phyloP scores from a whole-genome alignment of 169 alveolate genomes.

The Cyclospora cayetanensis region DNA sequence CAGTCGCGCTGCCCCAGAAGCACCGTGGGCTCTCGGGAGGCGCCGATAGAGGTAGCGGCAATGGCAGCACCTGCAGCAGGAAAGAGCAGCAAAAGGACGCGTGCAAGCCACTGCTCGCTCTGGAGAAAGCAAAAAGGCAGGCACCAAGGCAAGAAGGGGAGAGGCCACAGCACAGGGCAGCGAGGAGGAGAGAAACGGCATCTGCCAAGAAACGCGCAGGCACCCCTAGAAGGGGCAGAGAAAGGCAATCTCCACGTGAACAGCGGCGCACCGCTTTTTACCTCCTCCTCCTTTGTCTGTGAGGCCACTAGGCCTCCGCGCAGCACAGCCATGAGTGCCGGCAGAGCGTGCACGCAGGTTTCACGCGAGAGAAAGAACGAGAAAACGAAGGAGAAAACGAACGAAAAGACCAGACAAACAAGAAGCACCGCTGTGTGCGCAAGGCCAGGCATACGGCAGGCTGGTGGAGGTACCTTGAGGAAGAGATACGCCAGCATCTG shows the following conservation, averaged over 20 bases:
- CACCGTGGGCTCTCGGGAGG: constrained; percentile 33
- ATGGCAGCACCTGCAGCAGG: constrained; percentile 57
- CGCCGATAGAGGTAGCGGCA: constrained; percentile 57
- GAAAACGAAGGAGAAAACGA: not conserved
- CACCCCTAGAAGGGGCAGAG: not conserved
- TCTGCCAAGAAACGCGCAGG: not conserved
- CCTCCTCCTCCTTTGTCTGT: no score
- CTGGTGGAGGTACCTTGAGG: constrained; percentile 32
- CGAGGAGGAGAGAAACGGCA: not conserved
- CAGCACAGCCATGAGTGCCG: no score
- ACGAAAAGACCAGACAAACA: not conserved
- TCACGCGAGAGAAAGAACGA: not conserved
- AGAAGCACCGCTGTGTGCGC: not conserved
- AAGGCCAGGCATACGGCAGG: not conserved
- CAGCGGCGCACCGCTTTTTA: no score
- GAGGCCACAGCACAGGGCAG: not conserved
- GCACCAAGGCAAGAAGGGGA: not conserved
- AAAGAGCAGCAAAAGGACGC: not conserved
- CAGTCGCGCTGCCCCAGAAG: constrained; percentile 23
- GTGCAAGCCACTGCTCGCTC: no score
- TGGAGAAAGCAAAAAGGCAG: not conserved
- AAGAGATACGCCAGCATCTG: constrained; percentile 52
- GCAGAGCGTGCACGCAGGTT: no score
- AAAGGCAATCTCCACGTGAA: no score
- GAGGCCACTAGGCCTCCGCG: no score